Conservation (phyloP, 2,329 filamentous ascomycete species). For the Colletotrichum aenigma region DNA sequence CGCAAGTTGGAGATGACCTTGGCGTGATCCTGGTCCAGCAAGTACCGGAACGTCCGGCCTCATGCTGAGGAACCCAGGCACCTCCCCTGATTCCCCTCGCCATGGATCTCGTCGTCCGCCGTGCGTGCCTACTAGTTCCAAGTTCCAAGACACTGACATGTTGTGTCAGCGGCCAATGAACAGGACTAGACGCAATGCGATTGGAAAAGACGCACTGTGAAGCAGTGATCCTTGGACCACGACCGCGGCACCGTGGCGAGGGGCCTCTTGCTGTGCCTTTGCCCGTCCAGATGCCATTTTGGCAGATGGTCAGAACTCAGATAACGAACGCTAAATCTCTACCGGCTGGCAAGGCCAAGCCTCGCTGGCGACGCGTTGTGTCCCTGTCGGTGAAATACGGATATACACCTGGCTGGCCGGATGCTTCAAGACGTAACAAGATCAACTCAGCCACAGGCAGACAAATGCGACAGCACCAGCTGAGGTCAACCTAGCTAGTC, state of each 20-base stretch:
- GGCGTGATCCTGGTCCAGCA: neutral
- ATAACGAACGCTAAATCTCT: neutral
- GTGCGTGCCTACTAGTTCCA: neutral
- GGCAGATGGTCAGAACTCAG: neutral
- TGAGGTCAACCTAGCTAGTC: neutral
- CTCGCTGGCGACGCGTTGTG: neutral
- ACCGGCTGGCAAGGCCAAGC: neutral
- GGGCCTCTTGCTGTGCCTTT: neutral
- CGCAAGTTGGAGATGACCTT: neutral
- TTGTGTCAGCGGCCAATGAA: neutral
- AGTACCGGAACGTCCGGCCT: conserved; percentile 9
- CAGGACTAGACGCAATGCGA: neutral
- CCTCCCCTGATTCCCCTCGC: neutral
- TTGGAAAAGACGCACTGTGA: neutral
- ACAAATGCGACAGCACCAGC: neutral
- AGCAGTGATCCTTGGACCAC: neutral
- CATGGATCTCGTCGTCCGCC: neutral
- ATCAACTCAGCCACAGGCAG: neutral
- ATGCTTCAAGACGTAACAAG: neutral
- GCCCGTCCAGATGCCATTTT: neutral
- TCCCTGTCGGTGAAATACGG: neutral
- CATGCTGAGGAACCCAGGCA: neutral
- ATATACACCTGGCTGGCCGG: neutral
- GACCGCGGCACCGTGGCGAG: neutral
- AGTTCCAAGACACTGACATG: neutral